Evolutionary conservation across 495 filamentous ascomycete species (phyloP).

Genomic region (Hapsidospora chrysogenum): DNA sequence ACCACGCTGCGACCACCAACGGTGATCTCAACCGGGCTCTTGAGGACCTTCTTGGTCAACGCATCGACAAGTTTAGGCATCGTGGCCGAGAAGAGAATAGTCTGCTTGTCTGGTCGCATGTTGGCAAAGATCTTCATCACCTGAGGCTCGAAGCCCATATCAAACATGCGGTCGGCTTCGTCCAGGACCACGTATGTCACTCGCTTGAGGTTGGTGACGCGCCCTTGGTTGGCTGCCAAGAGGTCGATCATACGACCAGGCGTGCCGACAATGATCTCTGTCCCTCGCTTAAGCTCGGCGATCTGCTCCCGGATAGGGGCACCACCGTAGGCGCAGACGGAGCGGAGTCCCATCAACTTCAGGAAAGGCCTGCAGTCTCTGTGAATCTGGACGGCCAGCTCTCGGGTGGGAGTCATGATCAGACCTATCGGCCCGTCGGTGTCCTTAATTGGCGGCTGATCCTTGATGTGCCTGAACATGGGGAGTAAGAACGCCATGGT

Average conservation of each 20-base stretch:
- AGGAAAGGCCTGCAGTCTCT: conserved; percentile 86
- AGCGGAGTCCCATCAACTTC: conserved; percentile 75
- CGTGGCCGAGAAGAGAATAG: conserved; percentile 89
- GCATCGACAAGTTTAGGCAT: conserved; percentile 92
- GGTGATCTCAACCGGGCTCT: conserved; percentile 73
- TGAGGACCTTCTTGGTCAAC: conserved; percentile 74
- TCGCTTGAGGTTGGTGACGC: conserved; percentile 77
- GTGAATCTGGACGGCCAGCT: conserved; percentile 88
- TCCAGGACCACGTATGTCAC: conserved; percentile 91
- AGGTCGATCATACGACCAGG: conserved; percentile 97
- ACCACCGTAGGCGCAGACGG: conserved; percentile 91
- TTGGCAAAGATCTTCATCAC: conserved; percentile 93
- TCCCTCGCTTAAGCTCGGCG: conserved; percentile 83
- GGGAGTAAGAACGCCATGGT: conserved; percentile 89
- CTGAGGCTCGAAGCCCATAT: conserved; percentile 98
- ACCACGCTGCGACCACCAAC: conserved; percentile 87
- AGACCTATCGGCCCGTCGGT: conserved; percentile 78
- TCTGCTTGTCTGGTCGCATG: conserved; percentile 81
- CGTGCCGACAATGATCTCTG: conserved; percentile 89
- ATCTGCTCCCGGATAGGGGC: conserved; percentile 97
- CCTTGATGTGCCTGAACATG: conserved; percentile 96
- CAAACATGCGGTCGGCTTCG: conserved; percentile 98
- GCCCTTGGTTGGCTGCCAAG: conserved; percentile 75
- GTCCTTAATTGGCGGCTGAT: conserved; percentile 67
- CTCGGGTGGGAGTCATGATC: conserved; percentile 89